A percentile compares a stretch with the other conserved stretches of the same genome.
Evolutionary conservation across 2,329 filamentous ascomycete genomes (phyloP).

Genomic region (Cercospora beticola): DNA sequence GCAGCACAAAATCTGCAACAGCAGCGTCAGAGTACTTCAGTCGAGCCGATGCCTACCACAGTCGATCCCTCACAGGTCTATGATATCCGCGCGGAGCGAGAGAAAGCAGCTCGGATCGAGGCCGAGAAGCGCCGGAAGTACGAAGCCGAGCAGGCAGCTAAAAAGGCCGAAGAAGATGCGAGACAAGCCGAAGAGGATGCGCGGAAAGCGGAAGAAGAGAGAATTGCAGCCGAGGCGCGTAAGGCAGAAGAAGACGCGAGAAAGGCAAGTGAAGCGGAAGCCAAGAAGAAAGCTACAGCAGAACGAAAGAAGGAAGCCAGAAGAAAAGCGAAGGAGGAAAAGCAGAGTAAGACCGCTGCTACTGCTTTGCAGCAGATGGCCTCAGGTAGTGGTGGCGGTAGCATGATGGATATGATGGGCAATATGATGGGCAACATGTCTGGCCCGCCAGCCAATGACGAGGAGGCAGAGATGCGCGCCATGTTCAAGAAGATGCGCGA

Average conservation of each 20-base stretch:
- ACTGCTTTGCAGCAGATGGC: slow-evolving; percentile 31
- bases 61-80: slow-evolving; percentile 57
- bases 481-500: slow-evolving; percentile 61
- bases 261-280: slow-evolving; percentile 25
- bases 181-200: slow-evolving; percentile 32
- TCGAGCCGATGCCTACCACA: slow-evolving; percentile 43
- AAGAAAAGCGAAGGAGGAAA: slow-evolving; percentile 34
- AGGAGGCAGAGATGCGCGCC: slow-evolving; percentile 53
- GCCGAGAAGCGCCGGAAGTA: slow-evolving; percentile 34
- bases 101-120: slow-evolving; percentile 41
- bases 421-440: slow-evolving; percentile 23
- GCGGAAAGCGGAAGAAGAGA: slow-evolving; percentile 32
- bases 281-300: slow-evolving; percentile 30
- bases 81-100: slow-evolving; percentile 53
- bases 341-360: slow-evolving; percentile 34
- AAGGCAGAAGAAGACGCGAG: slow-evolving; percentile 28
- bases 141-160: slow-evolving; percentile 36
- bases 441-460: slow-evolving; percentile 36
- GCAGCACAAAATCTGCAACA: slow-evolving; percentile 22
- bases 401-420: slow-evolving; percentile 18
- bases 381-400: slow-evolving; percentile 15
- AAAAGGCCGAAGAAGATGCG: slow-evolving; percentile 39
- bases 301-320: slow-evolving; percentile 34
- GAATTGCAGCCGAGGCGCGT: slow-evolving; percentile 28
- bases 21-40: slow-evolving; percentile 32